phyloP scores from a whole-genome alignment of 176 grass and related monocot species.

The Dactylis glomerata region DNA sequence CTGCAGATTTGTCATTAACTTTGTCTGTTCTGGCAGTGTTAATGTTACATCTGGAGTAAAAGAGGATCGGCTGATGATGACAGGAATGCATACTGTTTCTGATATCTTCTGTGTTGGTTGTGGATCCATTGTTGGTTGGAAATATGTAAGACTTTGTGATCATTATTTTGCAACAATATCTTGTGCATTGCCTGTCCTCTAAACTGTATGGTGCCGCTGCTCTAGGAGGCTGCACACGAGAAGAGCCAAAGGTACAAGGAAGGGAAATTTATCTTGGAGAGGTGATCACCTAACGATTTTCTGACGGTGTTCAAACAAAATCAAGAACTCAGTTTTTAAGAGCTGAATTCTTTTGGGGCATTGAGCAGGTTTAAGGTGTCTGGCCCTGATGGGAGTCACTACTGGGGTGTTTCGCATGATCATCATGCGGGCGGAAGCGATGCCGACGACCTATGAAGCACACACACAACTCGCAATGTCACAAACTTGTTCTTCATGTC shows the following conservation, averaged over 20 bases:
- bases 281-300: slow-evolving; percentile 37
- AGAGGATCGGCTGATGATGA: slow-evolving; percentile 89
- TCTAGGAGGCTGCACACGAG: slow-evolving; percentile 74
- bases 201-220: slow-evolving; percentile 25
- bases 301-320: not conserved
- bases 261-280: slow-evolving; percentile 97
- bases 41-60: slow-evolving; percentile 83
- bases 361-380: slow-evolving; percentile 66
- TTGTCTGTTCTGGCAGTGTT: slow-evolving; percentile 54
- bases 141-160: slow-evolving; percentile 82
- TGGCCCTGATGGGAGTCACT: slow-evolving; percentile 68
- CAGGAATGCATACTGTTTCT: slow-evolving; percentile 91
- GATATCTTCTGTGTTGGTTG: slow-evolving; percentile 99
- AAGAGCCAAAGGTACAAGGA: slow-evolving; percentile 97
- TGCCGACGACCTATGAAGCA: slow-evolving; percentile 55
- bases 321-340: not conserved
- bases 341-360: not conserved
- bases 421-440: slow-evolving; percentile 59
- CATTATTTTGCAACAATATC: slow-evolving; percentile 7
- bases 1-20: slow-evolving; percentile 29
- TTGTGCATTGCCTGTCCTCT: slow-evolving; percentile 22
- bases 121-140: slow-evolving; percentile 97
- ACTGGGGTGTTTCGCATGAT: slow-evolving; percentile 54
- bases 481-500: not conserved
- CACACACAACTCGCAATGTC: not conserved